Evolutionary conservation across 805 yeast genomes (phyloP).

Genomic region (Wickerhamia fluorescens): DNA sequence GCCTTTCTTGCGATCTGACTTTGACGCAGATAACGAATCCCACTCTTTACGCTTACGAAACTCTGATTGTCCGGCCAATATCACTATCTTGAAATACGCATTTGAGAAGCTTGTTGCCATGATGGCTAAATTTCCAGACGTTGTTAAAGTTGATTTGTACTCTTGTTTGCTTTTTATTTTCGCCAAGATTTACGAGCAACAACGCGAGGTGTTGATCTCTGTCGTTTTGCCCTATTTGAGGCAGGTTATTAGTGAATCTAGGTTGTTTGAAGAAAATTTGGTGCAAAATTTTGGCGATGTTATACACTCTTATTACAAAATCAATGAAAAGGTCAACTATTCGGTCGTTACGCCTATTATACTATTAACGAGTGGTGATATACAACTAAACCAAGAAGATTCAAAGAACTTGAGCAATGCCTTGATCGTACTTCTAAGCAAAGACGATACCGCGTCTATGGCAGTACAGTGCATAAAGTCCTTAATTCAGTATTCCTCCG

Average conservation of each 20-base stretch:
- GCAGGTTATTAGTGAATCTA: constrained; percentile 20
- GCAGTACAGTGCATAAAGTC: constrained; percentile 55
- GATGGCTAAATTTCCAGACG: constrained; percentile 57
- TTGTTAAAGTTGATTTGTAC: constrained; percentile 63
- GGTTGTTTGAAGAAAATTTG: constrained; percentile 10
- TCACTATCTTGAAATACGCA: constrained; percentile 40
- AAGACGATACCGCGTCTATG: constrained; percentile 16
- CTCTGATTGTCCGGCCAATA: constrained; percentile 29
- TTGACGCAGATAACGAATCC: constrained; percentile 19
- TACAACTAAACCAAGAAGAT: constrained; percentile 19
- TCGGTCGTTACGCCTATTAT: constrained; percentile 28
- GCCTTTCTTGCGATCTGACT: constrained; percentile 51
- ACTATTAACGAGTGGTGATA: constrained; percentile 28
- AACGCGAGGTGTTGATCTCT: constrained; percentile 37
- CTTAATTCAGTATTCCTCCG: constrained; percentile 34
- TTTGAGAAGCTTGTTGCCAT: constrained; percentile 52
- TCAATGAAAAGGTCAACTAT: constrained; percentile 13
- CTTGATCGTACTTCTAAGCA: constrained; percentile 17
- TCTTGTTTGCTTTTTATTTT: constrained; percentile 63
- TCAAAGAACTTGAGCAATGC: constrained; percentile 14
- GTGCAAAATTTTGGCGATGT: constrained; percentile 19
- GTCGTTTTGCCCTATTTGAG: constrained; percentile 40
- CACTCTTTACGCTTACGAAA: constrained; percentile 21
- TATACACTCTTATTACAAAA: constrained; percentile 14
- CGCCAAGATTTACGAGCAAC: constrained; percentile 45